phyloP scores from a whole-genome alignment of 1,284 basidiomycete species.

The Exobasidium cylindrosporum region DNA sequence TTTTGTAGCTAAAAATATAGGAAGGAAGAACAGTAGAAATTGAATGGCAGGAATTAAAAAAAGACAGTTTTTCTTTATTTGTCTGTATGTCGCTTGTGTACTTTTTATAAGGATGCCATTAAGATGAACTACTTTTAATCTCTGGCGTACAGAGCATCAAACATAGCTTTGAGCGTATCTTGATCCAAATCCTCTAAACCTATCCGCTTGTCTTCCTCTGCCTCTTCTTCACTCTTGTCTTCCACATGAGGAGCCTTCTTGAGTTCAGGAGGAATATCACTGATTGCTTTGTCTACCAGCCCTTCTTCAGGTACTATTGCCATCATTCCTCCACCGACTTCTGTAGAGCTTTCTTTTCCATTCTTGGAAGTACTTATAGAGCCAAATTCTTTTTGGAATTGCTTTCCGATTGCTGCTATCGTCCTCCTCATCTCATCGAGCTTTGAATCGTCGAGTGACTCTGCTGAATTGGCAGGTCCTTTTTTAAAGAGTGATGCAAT shows the following conservation, averaged over 20 bases:
- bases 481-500: not conserved
- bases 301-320: not conserved
- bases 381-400: not conserved
- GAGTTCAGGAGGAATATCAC: not conserved
- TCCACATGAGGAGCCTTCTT: not conserved
- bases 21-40: not conserved
- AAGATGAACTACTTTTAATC: not conserved
- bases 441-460: not conserved
- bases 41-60: not conserved
- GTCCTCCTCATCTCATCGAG: not conserved
- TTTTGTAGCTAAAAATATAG: not conserved
- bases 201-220: not conserved
- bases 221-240: not conserved
- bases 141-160: conserved; percentile 7
- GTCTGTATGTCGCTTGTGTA: too few relatives aligned
- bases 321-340: not conserved
- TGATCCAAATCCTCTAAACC: conserved; percentile 7
- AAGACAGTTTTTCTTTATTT: too few relatives aligned
- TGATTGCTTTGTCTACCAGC: not conserved
- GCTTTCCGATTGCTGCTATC: not conserved
- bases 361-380: not conserved
- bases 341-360: not conserved
- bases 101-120: not conserved
- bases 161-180: conserved; percentile 13
- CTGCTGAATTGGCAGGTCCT: not conserved